Evolutionary conservation across 108 stramenopile genomes (phyloP).

Genomic region (Schizochytrium sp.): DNA sequence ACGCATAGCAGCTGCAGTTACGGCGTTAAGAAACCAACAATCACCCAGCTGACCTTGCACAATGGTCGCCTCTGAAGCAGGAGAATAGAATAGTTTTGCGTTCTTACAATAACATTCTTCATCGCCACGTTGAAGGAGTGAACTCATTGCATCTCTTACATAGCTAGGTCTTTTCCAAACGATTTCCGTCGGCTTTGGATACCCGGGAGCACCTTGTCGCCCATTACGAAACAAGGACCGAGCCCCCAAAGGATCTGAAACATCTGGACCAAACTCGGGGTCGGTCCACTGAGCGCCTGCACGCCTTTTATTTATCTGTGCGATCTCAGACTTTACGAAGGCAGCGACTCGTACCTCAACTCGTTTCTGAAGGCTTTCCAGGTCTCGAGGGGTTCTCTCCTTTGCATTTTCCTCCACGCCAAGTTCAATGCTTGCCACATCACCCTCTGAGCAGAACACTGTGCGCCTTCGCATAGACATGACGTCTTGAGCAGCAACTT

Average conservation of each 20-base stretch:
- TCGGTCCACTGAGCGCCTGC: constrained; percentile 13
- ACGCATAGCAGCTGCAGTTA: not conserved
- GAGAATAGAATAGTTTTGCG: not conserved
- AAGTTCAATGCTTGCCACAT: too few relatives aligned
- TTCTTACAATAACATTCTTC: not conserved
- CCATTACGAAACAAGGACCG: constrained; percentile 51
- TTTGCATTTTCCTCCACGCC: too few relatives aligned
- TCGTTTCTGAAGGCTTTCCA: not conserved
- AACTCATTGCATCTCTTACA: not conserved
- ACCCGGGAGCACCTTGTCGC: not conserved
- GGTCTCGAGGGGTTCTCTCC: not conserved
- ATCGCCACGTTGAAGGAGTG: not conserved
- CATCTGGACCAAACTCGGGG: constrained; percentile 30
- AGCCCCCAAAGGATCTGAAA: not conserved
- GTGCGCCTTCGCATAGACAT: too few relatives aligned
- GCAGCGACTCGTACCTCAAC: not conserved
- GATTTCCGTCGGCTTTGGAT: not conserved
- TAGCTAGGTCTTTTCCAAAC: not conserved
- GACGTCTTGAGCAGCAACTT: too few relatives aligned
- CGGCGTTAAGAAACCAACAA: constrained; percentile 46
- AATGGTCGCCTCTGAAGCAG: not conserved
- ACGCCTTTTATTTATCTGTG: not conserved
- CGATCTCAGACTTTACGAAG: not conserved
- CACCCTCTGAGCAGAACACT: too few relatives aligned
- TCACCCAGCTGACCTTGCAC: not conserved